Percentiles rank a stretch among this genome's conserved stretches.
Conservation (phyloP, 768 basidiomycete genomes). For the Xanthoconium stramineum region DNA sequence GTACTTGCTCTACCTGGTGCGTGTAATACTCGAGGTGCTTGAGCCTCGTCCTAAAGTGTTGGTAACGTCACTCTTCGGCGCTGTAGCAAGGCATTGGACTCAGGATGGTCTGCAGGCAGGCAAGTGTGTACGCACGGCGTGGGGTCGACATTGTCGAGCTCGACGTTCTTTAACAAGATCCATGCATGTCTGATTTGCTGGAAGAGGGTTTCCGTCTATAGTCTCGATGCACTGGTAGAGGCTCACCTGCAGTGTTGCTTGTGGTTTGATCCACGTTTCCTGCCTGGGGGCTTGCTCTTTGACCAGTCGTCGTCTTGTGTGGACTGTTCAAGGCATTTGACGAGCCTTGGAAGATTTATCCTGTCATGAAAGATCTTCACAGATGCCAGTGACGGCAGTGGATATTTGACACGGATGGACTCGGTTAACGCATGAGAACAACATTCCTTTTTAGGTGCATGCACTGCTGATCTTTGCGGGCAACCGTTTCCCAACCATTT, state of each 20-base stretch:
- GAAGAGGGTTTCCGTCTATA: conserved; percentile 3
- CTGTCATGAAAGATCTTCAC: conserved; percentile 49
- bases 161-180: conserved; percentile 55
- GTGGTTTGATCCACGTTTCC: conserved; percentile 53
- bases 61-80: conserved; percentile 40
- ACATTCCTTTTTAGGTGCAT: conserved; percentile 18
- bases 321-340: conserved; percentile 59
- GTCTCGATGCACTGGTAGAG: not conserved
- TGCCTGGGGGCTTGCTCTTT: conserved; percentile 23
- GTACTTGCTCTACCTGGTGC: conserved; percentile 52
- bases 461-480: conserved; percentile 18
- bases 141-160: conserved; percentile 44
- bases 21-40: conserved; percentile 54
- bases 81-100: conserved; percentile 25
- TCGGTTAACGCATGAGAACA: conserved; percentile 15
- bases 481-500: not conserved
- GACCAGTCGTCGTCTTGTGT: conserved; percentile 37
- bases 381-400: too few species aligned
- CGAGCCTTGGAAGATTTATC: conserved; percentile 62
- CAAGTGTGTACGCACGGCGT: conserved; percentile 37
- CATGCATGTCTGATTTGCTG: conserved; percentile 54
- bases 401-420: not conserved
- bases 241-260: conserved; percentile 54
- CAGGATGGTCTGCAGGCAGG: not conserved
- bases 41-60: conserved; percentile 47